Conservation (phyloP, 2,329 filamentous ascomycete species). For the Torrubiellomyces zombiae region DNA sequence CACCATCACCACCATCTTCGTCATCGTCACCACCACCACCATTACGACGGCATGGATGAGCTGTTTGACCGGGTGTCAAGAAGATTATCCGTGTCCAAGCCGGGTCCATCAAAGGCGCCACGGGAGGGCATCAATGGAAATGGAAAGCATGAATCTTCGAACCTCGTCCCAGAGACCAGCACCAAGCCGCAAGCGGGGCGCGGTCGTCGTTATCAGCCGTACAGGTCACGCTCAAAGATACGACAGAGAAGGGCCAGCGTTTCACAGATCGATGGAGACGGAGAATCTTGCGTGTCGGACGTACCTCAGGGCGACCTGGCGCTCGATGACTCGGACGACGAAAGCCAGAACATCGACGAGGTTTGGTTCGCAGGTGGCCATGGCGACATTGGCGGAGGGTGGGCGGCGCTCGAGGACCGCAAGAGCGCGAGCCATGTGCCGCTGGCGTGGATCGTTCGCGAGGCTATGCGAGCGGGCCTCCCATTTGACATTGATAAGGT, state of each 20-base stretch:
- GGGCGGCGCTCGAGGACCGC: slow-evolving; percentile 37
- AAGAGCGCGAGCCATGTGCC: slow-evolving; percentile 54
- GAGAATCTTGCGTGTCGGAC: slow-evolving; percentile 15
- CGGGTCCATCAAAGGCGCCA: not conserved
- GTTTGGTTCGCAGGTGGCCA: slow-evolving; percentile 71
- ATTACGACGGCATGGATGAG: slow-evolving; percentile 7
- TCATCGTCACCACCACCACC: slow-evolving; percentile 10
- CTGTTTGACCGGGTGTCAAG: slow-evolving; percentile 7
- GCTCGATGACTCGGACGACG: slow-evolving; percentile 25
- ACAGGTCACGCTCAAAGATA: slow-evolving; percentile 22
- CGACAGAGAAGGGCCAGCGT: slow-evolving; percentile 11
- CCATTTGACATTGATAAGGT: slow-evolving; percentile 54
- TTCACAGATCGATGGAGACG: slow-evolving; percentile 9
- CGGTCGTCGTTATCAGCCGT: slow-evolving; percentile 19
- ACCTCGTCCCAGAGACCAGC: slow-evolving; percentile 5
- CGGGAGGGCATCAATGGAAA: not conserved
- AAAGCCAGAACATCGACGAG: slow-evolving; percentile 59
- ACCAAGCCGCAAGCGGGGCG: slow-evolving; percentile 3
- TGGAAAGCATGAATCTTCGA: slow-evolving; percentile 2
- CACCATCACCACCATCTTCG: slow-evolving; percentile 10
- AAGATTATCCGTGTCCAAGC: slow-evolving; percentile 4
- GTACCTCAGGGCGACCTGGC: slow-evolving; percentile 11
- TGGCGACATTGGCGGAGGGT: slow-evolving; percentile 64
- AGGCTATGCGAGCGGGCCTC: slow-evolving; percentile 46
- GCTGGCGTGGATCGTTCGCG: slow-evolving; percentile 52